These are phyloP conservation scores for Aspergillus ustus DNA, from an alignment of 2,329 filamentous ascomycete species.

Conservation along the genomic window DNA sequence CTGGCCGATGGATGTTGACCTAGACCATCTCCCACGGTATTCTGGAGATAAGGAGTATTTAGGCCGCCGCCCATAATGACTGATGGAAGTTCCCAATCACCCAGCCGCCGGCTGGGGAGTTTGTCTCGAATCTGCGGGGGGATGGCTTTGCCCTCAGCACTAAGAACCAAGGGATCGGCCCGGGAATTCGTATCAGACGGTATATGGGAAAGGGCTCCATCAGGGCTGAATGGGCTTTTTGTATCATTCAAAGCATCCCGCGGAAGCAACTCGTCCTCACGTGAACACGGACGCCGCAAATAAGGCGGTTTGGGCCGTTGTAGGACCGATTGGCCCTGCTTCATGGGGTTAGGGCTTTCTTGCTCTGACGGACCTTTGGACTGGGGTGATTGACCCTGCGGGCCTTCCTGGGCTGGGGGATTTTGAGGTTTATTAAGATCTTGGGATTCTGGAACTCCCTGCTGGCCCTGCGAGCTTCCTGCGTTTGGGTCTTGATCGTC, in stretches of 20 bases:
- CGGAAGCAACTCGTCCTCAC: not conserved
- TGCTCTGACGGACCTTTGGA: not conserved
- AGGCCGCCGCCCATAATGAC: not conserved
- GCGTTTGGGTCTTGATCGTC: not conserved
- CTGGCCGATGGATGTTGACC: not conserved
- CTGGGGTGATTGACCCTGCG: not conserved
- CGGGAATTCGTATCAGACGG: not conserved
- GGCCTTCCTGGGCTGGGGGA: not conserved
- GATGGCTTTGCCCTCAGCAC: too few species aligned
- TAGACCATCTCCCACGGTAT: not conserved
- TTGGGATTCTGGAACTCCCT: not conserved
- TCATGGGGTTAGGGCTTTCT: not conserved
- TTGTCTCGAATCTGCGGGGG: not conserved
- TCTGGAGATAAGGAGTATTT: not conserved
- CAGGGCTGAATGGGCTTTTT: not conserved
- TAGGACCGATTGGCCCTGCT: not conserved
- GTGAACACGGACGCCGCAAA: not conserved
- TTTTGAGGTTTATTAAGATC: not conserved
- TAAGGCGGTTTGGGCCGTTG: not conserved
- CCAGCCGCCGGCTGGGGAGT: not conserved
- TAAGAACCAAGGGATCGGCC: not conserved
- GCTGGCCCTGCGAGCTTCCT: not conserved
- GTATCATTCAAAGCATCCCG: not conserved
- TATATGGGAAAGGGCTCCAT: not conserved
- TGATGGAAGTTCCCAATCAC: not conserved